Evolutionary conservation across 371 early-diverging fungal species (phyloP).

Genomic region (Saksenaea oblongispora): DNA sequence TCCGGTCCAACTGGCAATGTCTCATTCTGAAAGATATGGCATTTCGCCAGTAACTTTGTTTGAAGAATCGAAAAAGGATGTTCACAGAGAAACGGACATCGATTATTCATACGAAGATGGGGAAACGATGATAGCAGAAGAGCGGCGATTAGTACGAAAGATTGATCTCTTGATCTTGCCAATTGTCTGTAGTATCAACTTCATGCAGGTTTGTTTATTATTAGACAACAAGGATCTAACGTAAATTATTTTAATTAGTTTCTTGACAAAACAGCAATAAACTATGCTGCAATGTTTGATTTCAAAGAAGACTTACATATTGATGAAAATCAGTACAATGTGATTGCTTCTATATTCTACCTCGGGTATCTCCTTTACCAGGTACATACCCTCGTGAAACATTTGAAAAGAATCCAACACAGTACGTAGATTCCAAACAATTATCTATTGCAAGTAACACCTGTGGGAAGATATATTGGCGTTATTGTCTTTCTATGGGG

Average conservation of each 20-base stretch:
- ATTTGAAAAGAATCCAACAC: background rate
- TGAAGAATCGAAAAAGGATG: too few relatives aligned
- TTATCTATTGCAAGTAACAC: background rate
- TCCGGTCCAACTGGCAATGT: too few relatives aligned
- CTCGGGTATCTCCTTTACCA: slow-evolving; percentile 42
- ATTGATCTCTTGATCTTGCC: slow-evolving; percentile 40
- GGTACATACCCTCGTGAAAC: slow-evolving; percentile 22
- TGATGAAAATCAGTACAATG: slow-evolving; percentile 29
- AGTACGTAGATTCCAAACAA: background rate
- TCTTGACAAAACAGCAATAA: slow-evolving; percentile 45
- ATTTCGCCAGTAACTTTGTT: too few relatives aligned
- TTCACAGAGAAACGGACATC: too few relatives aligned
- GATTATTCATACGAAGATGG: background rate
- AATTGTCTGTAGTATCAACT: slow-evolving; percentile 36
- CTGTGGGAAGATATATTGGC: background rate
- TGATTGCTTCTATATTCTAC: slow-evolving; percentile 40
- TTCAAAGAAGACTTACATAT: slow-evolving; percentile 33
- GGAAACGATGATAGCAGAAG: slow-evolving; percentile 11
- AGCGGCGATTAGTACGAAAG: slow-evolving; percentile 34
- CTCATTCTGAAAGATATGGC: too few relatives aligned
- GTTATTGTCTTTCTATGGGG: slow-evolving; percentile 18
- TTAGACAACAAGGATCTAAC: too few relatives aligned
- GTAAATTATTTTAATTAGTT: slow-evolving; percentile 20
- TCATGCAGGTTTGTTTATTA: slow-evolving; percentile 31
- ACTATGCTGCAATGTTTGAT: slow-evolving; percentile 31